Evolutionary conservation across 2,329 filamentous ascomycete genomes (phyloP), one percentile per base, ranked within the genome.

Genomic region (Akanthomyces uredinophilus): DNA sequence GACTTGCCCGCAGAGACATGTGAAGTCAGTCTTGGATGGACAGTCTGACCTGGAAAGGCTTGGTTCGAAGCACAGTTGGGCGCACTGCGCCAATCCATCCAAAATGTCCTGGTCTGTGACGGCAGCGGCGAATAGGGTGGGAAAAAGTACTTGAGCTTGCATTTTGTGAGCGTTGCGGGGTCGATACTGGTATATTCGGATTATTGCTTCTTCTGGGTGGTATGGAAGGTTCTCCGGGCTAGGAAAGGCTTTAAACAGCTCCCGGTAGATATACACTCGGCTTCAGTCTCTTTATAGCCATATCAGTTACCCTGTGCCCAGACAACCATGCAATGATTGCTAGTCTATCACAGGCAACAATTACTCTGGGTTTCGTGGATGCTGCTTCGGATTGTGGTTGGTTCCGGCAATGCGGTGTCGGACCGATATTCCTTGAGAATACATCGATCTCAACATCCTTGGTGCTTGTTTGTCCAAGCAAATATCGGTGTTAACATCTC

Each of bases 41-140:
- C 58, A 64, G 2, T 59, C 65, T 41, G 64, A 65, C 20, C 54
- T 6, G 16, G 59, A 46, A 32, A 66, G 63, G 56, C 46, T 65
- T 41, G 66, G 39, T 20, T 62, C 49, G 50, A 66, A 61, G 35
- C 66, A 67, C 8, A 43, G 51, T 5, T 43, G 39, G 14, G 50
- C 57, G 5, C 58, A 56, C 13, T 35, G 14, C n/a, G 51, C 51
- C 4, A 61, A 11, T 29, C 39, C 57, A 39, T 35, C 41, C 3
- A 61, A 2, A 7, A 14, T 24, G 32, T 64, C 63, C 49, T 70
- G 69, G 27, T 68, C 50, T 44, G 64, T 61, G 37, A 66, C 51
- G 13, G 65, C 39, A 51, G 65, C 62, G 50, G 69, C 50, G 52
- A 71, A 65, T 46, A 72, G 46, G 44, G 66, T 41, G 32, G 65